Evolutionary conservation across 1,284 basidiomycete species (phyloP).

Genomic region (Ceratobasidium sp.): DNA sequence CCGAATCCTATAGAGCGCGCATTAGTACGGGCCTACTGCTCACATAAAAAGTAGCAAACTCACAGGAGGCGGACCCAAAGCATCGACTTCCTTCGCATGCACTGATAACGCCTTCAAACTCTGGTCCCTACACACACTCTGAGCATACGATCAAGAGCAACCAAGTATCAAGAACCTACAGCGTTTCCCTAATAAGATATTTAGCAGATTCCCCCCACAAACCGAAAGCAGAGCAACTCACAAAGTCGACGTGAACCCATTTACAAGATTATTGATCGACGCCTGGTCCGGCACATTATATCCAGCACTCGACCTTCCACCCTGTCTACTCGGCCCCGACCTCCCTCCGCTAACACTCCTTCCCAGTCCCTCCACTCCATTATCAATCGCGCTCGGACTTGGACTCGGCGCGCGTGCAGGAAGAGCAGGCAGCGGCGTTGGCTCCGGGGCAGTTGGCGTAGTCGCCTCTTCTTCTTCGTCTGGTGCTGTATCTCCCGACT

Average conservation of each 20-base stretch:
- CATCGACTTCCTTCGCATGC: conserved; percentile 33
- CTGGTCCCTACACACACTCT: conserved; percentile 2
- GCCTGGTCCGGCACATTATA: conserved; percentile 35
- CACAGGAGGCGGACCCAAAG: conserved; percentile 27
- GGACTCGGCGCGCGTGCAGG: conserved; percentile 5
- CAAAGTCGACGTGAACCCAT: conserved; percentile 34
- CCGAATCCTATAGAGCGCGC: conserved; percentile 48
- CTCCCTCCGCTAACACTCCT: no score
- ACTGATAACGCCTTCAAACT: conserved; percentile 16
- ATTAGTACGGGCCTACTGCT: neutral
- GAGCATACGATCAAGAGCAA: neutral
- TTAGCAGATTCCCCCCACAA: neutral
- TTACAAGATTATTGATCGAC: conserved; percentile 39
- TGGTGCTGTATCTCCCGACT: neutral
- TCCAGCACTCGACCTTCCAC: neutral
- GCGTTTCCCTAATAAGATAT: conserved; percentile 14
- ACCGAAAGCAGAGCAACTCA: neutral
- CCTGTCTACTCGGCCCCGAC: conserved; percentile 17
- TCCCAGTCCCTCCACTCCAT: no score
- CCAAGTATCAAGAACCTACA: neutral
- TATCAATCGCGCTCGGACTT: neutral
- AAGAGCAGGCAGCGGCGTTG: conserved; percentile 4
- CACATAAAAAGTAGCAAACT: neutral
- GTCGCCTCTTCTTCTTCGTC: conserved; percentile 8
- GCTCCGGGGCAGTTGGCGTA: neutral